Evolutionary conservation across 2,329 filamentous ascomycete genomes (phyloP), one percentile per base, ranked within the genome.

Genomic region (Phyllosticta capitalensis): DNA sequence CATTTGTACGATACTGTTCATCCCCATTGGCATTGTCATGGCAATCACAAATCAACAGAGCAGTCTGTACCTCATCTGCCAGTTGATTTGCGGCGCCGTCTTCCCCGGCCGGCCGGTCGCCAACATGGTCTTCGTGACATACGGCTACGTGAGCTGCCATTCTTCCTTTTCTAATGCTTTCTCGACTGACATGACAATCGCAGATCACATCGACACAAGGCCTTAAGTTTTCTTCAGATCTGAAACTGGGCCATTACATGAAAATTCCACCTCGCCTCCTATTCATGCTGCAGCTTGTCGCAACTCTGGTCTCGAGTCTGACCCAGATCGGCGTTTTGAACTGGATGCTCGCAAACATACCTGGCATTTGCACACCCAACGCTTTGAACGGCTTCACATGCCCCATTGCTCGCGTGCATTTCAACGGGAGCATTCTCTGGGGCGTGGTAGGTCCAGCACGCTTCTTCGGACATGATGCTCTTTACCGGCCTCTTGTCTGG

Each of bases 101-200:
- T 95, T 95, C 69, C 90, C 90, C 0, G 90, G 90, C 26, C 86
- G 88, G 1, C 90, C 90, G 1, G 89, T 95, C 10, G 90, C 90
- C 55, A 94, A 95, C 72, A 95, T 95, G 90, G 89, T 95, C 38
- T 95, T 95, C 67, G 89, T 92, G 54, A 94, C 89, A 0, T 95
- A 94, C 70, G 90, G 89, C 63, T 95, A 94, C 61, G 38, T 45
- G n/a, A 12, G 38, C 4, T n/a, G 7, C 5, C 19, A n/a, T 24
- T 9, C 7, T 28, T 22, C n/a, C 38, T 22, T 51, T 52, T 54
- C 14, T 3, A 17, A n/a, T 45, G 17, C 14, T 45, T n/a, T 24
- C 38, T 19, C 7, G 38, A 64, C 38, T 45, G 5, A 45, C 17
- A 45, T 14, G n/a, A 5, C 17, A 1, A 5, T 45, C 12, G 7